Evolutionary conservation across 805 yeast species (phyloP).

Genomic region (Wickerhamomyces bisporus): DNA sequence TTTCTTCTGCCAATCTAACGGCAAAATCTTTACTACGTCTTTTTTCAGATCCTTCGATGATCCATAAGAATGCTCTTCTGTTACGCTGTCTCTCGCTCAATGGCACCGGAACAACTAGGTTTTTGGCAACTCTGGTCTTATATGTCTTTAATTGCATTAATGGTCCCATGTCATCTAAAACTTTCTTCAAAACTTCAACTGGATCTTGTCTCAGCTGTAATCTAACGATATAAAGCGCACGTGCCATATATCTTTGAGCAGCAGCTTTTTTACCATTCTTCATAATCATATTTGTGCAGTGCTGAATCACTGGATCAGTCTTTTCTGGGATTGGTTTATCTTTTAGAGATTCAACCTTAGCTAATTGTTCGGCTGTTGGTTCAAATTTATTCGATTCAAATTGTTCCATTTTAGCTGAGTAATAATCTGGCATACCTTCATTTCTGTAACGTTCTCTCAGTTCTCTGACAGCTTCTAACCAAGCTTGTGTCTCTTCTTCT

Average conservation of each 20-base stretch:
- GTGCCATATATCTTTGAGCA: constrained; percentile 68
- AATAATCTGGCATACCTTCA: constrained; percentile 28
- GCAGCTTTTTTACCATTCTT: constrained; percentile 80
- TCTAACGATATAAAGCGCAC: constrained; percentile 76
- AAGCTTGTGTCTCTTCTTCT: constrained; percentile 32
- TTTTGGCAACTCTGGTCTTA: constrained; percentile 83
- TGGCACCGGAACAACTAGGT: constrained; percentile 76
- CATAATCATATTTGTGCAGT: constrained; percentile 85
- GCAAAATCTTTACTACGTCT: constrained; percentile 77
- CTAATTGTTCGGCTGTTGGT: constrained; percentile 62
- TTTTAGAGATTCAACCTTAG: constrained; percentile 46
- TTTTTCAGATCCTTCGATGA: constrained; percentile 75
- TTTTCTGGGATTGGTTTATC: constrained; percentile 53
- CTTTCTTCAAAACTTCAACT: constrained; percentile 62
- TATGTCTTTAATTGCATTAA: constrained; percentile 70
- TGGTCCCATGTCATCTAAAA: constrained; percentile 81
- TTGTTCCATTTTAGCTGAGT: constrained; percentile 22
- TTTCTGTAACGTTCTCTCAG: constrained; percentile 27
- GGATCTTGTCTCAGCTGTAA: constrained; percentile 76
- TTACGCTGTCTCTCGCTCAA: constrained; percentile 75
- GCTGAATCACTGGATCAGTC: constrained; percentile 66
- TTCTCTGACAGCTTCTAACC: constrained; percentile 40
- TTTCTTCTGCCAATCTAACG: constrained; percentile 89
- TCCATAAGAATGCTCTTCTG: constrained; percentile 88
- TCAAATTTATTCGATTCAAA: constrained; percentile 32